Conservation (phyloP, 352 stramenopile genomes). For the Pythium myriotylum region DNA sequence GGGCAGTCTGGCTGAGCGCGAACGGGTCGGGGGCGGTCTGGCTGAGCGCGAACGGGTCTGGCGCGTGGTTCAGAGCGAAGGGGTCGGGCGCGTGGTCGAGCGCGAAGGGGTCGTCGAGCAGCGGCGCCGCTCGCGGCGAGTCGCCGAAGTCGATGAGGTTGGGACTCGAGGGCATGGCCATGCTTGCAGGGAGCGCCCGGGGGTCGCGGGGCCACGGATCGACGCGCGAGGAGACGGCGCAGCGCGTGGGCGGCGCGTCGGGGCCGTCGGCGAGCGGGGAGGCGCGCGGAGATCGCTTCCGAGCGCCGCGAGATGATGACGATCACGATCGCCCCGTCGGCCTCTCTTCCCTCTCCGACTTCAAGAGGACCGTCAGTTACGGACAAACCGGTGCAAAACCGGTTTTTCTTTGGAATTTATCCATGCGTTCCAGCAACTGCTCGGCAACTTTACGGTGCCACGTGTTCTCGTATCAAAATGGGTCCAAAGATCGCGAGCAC, state of each 20-base stretch:
- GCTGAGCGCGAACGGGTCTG: conserved; percentile 28
- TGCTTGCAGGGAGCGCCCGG: conserved; percentile 8
- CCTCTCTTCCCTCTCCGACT: conserved; percentile 10
- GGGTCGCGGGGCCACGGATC: conserved; percentile 7
- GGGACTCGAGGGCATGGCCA: conserved; percentile 29
- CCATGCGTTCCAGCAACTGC: not conserved
- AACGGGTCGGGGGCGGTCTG: conserved; percentile 25
- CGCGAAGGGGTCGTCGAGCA: conserved; percentile 23
- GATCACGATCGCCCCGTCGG: not conserved
- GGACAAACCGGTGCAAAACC: conserved; percentile 10
- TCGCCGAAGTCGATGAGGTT: conserved; percentile 37
- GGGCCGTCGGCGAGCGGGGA: not conserved
- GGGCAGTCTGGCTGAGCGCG: conserved; percentile 15
- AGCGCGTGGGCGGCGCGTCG: not conserved
- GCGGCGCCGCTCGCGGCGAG: conserved; percentile 11
- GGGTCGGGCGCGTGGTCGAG: conserved; percentile 4
- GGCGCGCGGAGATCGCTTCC: not conserved
- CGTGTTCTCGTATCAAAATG: conserved; percentile 10
- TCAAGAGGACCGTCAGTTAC: conserved; percentile 25
- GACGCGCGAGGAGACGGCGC: not conserved
- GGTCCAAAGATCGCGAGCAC: not conserved
- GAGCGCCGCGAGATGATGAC: not conserved
- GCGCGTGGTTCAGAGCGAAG: conserved; percentile 11
- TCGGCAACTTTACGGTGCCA: conserved; percentile 22
- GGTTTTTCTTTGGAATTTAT: conserved; percentile 1